phyloP scores from a whole-genome alignment of 2,329 filamentous ascomycete genomes.

The Grosmannia serpens region DNA sequence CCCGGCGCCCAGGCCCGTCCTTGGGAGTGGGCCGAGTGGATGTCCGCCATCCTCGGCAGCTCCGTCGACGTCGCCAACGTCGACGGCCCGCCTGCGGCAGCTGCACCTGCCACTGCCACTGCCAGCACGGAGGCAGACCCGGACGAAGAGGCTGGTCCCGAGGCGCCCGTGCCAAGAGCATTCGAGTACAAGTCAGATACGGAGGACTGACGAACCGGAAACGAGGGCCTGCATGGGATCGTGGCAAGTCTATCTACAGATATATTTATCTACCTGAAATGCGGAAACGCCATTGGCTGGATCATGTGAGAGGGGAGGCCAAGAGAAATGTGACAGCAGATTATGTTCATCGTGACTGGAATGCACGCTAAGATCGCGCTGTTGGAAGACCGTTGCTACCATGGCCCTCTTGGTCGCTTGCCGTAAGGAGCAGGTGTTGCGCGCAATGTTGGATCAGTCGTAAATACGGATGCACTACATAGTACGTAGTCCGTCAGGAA shows the following conservation, averaged over 20 bases:
- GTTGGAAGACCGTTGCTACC: too few relatives aligned
- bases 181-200: constrained; percentile 22
- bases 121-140: constrained; percentile 11
- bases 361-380: too few relatives aligned
- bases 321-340: too few relatives aligned
- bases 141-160: constrained; percentile 11
- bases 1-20: constrained; percentile 47
- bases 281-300: neutral
- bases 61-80: neutral
- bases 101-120: neutral
- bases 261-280: neutral
- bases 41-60: constrained; percentile 33
- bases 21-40: constrained; percentile 62
- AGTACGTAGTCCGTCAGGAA: too few relatives aligned
- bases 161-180: constrained; percentile 15
- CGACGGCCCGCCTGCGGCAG: neutral
- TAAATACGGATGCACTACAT: too few relatives aligned
- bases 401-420: too few relatives aligned
- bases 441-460: too few relatives aligned
- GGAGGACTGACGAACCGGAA: neutral
- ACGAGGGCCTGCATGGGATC: neutral
- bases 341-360: neutral
- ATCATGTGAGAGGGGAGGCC: too few relatives aligned
- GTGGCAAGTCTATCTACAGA: neutral
- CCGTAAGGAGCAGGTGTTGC: too few relatives aligned